A percentile compares a stretch with the other conserved stretches of the same genome.
phyloP scores from a whole-genome alignment of 169 alveolate genomes.

The Eimeria necatrix region DNA sequence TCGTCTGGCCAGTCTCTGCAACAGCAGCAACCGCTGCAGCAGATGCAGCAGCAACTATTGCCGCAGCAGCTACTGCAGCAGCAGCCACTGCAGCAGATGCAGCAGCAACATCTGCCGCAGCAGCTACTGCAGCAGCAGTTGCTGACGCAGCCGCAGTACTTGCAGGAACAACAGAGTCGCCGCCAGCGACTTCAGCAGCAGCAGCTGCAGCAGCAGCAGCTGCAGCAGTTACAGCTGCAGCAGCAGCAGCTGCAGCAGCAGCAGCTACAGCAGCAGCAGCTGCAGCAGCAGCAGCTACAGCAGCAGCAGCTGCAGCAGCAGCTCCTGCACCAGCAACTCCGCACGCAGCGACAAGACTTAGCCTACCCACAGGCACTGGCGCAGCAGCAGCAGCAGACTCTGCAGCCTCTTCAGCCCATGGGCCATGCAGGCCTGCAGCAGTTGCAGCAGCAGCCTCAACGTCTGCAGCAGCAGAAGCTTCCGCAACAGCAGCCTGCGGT shows the following conservation, averaged over 20 bases:
- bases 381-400: slow-evolving; percentile 36
- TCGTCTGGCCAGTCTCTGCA: background rate
- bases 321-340: slow-evolving; percentile 11
- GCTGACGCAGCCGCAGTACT: background rate
- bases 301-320: slow-evolving; percentile 53
- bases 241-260: slow-evolving; percentile 8
- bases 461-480: slow-evolving; percentile 18
- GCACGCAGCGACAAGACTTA: background rate
- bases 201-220: slow-evolving; percentile 56
- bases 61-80: slow-evolving; percentile 17
- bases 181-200: slow-evolving; percentile 19
- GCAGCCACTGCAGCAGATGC: slow-evolving; percentile 12
- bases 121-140: background rate
- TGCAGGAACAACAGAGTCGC: slow-evolving; percentile 1
- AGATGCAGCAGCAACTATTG: slow-evolving; percentile 9
- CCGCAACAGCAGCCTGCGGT: background rate
- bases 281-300: background rate
- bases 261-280: slow-evolving; percentile 7
- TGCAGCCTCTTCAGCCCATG: background rate
- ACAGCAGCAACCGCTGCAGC: background rate
- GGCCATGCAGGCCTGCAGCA: background rate
- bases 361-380: slow-evolving; percentile 1
- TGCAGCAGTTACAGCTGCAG: background rate
- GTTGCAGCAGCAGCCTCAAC: background rate
- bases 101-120: background rate